A percentile compares a stretch with the other conserved stretches of the same genome.
These are phyloP conservation scores for Starmerella apis DNA, from an alignment of 805 yeast species.

Conservation along the genomic window DNA sequence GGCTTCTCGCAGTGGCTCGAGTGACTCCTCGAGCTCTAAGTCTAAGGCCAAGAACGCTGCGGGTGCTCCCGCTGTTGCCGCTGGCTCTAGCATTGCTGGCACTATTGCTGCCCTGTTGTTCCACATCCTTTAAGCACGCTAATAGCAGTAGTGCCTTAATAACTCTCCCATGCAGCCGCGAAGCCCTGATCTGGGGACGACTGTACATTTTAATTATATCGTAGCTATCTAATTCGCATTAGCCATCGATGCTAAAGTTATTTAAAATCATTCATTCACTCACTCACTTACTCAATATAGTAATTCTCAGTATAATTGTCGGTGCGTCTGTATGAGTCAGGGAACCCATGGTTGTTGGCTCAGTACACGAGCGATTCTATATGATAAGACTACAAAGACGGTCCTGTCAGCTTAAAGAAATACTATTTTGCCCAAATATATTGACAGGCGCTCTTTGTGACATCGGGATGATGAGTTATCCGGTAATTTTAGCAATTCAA, in stretches of 20 bases:
- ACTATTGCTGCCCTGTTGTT: constrained; percentile 18
- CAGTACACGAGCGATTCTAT: too few relatives aligned
- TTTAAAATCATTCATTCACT: neutral
- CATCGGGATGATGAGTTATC: too few relatives aligned
- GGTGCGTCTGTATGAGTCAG: too few relatives aligned
- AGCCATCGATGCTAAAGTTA: constrained; percentile 1
- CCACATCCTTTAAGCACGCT: constrained; percentile 18
- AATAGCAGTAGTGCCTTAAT: neutral
- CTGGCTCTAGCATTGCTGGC: constrained; percentile 22
- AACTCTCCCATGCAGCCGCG: neutral
- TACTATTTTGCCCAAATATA: too few relatives aligned
- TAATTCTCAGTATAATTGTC: too few relatives aligned
- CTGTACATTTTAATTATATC: constrained; percentile 2
- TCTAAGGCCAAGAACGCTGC: constrained; percentile 19
- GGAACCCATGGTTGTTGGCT: too few relatives aligned
- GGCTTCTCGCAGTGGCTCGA: constrained; percentile 9
- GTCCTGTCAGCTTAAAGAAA: too few relatives aligned
- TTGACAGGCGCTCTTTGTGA: too few relatives aligned
- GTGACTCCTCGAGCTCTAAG: too few relatives aligned
- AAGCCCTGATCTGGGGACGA: neutral
- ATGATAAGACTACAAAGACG: too few relatives aligned
- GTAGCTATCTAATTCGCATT: constrained; percentile 9
- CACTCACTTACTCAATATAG: neutral
- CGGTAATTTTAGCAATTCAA: too few relatives aligned
- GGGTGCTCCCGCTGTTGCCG: constrained; percentile 13